phyloP scores from a whole-genome alignment of 106 monocot genomes.

The Dendrobium huoshanense region DNA sequence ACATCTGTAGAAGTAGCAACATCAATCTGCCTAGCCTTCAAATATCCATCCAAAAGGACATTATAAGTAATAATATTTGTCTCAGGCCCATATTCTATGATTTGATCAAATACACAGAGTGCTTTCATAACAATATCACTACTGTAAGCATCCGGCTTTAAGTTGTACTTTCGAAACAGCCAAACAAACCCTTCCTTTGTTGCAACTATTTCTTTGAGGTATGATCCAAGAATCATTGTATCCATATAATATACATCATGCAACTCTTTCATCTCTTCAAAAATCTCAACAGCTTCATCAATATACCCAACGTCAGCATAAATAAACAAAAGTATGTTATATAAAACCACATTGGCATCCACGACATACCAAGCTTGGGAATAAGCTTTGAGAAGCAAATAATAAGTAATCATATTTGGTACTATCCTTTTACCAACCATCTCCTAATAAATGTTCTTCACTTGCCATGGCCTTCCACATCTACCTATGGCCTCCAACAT shows the following conservation, averaged over 20 bases:
- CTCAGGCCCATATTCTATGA: too few relatives aligned
- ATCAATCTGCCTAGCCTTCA: too few relatives aligned
- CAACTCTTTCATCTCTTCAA: conserved; percentile 64
- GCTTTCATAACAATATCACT: too few relatives aligned
- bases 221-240: too few relatives aligned
- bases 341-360: conserved; percentile 68
- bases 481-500: conserved; percentile 76
- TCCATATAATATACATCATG: conserved; percentile 4
- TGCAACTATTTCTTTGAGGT: too few relatives aligned
- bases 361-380: conserved; percentile 51
- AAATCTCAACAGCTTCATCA: conserved; percentile 56
- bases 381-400: conserved; percentile 49
- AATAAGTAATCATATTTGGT: conserved; percentile 50
- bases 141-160: too few relatives aligned
- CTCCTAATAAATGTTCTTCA: conserved; percentile 61
- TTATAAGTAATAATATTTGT: too few relatives aligned
- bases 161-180: too few relatives aligned
- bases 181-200: too few relatives aligned
- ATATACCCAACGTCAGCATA: conserved; percentile 80
- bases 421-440: conserved; percentile 39
- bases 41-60: too few relatives aligned
- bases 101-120: too few relatives aligned
- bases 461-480: conserved; percentile 79
- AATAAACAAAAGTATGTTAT: conserved; percentile 79
- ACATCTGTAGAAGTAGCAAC: too few relatives aligned